Base-by-base conservation (phyloP, 352 stramenopile species). In the Globisporangium solare region DNA sequence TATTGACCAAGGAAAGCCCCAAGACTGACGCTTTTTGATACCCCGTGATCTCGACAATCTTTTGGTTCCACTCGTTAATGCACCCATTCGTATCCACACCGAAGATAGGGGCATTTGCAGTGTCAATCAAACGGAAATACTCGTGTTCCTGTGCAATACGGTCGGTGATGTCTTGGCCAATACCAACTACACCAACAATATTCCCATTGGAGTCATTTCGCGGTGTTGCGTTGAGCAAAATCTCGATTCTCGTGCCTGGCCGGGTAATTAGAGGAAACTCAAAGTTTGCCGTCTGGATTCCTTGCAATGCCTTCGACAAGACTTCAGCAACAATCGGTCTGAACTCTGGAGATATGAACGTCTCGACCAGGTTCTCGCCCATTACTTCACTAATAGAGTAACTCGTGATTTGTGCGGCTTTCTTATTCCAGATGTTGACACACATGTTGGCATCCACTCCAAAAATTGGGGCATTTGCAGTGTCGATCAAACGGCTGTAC, bases 401-500 rank as follows among this genome's bases (percentile, higher is more conserved):
- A 50, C 94, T 90, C 21, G 88, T 97, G 58, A 96, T 92, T 40
- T 97, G 75, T 10, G 77, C 82, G 18, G 81, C 88, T 59, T 96
- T 95, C 15, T 90, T 71, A 64, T 97, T 96, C 89, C 87, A 94
- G 41, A 95, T 94, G 47, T 94, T 95, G 12, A 96, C 82, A 37
- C 73, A 74, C 47, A 89, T 74, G 37, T 79, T 71, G 17, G 47
- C 62, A 46, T 89, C 79, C 0, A 88, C 75, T 51, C 77, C 77
- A 47, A 88, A 88, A 21, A 88, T 88, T 1, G 79, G 79, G 22
- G 79, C 79, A 14, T 89, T 89, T 0, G 79, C 79, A 0, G 74
- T 87, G 37, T 89, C 79, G 24, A 89, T 89, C 13, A 89, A 49
- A 0, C 79, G 68, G 40, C 51, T 72, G 59, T 76, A 76, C 58